These are phyloP conservation scores for Ascochyta fabae DNA, from an alignment of 2,329 filamentous ascomycete species.

Conservation along the genomic window DNA sequence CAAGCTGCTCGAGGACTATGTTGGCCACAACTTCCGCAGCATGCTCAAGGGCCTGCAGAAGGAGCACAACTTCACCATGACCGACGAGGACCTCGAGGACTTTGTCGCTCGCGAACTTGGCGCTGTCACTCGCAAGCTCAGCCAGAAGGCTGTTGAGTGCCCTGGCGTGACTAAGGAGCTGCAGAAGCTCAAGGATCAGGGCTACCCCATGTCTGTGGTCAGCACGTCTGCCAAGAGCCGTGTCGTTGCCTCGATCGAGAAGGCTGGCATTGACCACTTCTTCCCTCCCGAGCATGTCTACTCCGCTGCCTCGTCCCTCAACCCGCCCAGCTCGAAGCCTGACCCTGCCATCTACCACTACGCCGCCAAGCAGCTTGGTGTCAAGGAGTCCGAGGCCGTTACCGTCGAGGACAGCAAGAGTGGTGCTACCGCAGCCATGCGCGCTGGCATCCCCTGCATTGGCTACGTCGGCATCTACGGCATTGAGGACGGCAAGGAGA, in stretches of 20 bases:
- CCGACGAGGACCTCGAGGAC: constrained; percentile 69
- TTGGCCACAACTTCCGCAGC: constrained; percentile 93
- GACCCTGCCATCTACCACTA: constrained; percentile 87
- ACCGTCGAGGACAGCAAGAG: constrained; percentile 90
- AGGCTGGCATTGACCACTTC: constrained; percentile 79
- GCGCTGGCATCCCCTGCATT: constrained; percentile 80
- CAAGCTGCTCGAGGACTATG: constrained; percentile 82
- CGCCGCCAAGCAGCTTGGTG: constrained; percentile 75
- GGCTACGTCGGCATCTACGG: constrained; percentile 77
- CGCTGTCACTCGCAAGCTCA: constrained; percentile 81
- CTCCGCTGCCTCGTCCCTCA: constrained; percentile 80
- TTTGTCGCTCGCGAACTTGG: constrained; percentile 83
- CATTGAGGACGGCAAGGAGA: constrained; percentile 51
- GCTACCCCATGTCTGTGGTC: constrained; percentile 80
- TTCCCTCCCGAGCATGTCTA: constrained; percentile 79
- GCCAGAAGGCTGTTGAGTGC: constrained; percentile 71
- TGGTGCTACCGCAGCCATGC: constrained; percentile 76
- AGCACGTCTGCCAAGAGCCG: constrained; percentile 80
- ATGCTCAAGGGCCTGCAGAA: constrained; percentile 81
- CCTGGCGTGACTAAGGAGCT: constrained; percentile 72
- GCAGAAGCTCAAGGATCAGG: constrained; percentile 66
- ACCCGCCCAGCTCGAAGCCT: constrained; percentile 84
- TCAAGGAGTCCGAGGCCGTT: constrained; percentile 73
- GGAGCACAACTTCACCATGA: constrained; percentile 76
- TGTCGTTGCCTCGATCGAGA: constrained; percentile 78